Evolutionary conservation across 2,329 filamentous ascomycete genomes (phyloP).

Genomic region (Juglanconis sp.): DNA sequence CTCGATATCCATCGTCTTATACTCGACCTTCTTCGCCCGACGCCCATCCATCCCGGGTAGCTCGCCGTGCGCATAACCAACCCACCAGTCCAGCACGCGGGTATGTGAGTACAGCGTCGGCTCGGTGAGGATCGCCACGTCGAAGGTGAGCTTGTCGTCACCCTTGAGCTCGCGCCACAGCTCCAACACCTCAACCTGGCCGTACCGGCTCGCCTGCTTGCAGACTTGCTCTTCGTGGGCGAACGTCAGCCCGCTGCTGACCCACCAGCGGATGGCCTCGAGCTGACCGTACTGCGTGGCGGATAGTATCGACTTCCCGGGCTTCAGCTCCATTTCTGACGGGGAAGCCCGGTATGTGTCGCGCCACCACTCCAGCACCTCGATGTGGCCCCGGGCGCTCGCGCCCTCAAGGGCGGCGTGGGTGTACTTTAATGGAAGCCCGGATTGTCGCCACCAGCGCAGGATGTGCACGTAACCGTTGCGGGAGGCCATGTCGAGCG

Average conservation of each 20-base stretch:
- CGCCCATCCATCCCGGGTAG: conserved; percentile 52
- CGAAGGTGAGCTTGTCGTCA: conserved; percentile 43
- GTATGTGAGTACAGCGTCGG: conserved; percentile 86
- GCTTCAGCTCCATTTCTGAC: conserved; percentile 59
- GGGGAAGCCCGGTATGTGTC: conserved; percentile 61
- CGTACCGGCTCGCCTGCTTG: conserved; percentile 79
- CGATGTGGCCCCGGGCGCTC: conserved; percentile 77
- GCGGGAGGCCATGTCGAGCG: conserved; percentile 81
- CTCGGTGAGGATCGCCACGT: conserved; percentile 59
- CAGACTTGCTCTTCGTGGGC: conserved; percentile 78
- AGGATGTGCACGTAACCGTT: conserved; percentile 82
- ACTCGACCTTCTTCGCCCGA: conserved; percentile 72
- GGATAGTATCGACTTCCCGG: conserved; percentile 78
- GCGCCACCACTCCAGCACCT: conserved; percentile 92
- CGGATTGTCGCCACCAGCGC: conserved; percentile 82
- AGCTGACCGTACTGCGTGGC: conserved; percentile 80
- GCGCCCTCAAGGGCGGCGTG: conserved; percentile 86
- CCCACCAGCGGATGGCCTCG: conserved; percentile 83
- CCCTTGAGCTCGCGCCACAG: conserved; percentile 76
- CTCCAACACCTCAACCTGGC: conserved; percentile 79
- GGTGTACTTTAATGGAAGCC: conserved; percentile 78
- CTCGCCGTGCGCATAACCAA: conserved; percentile 59
- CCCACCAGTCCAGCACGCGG: conserved; percentile 90
- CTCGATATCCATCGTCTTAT: conserved; percentile 93
- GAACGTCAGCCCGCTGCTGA: conserved; percentile 73